Evolutionary conservation across 2,329 filamentous ascomycete genomes (phyloP), one percentile per base, ranked within the genome.

Genomic region (Penicillium sp.): DNA sequence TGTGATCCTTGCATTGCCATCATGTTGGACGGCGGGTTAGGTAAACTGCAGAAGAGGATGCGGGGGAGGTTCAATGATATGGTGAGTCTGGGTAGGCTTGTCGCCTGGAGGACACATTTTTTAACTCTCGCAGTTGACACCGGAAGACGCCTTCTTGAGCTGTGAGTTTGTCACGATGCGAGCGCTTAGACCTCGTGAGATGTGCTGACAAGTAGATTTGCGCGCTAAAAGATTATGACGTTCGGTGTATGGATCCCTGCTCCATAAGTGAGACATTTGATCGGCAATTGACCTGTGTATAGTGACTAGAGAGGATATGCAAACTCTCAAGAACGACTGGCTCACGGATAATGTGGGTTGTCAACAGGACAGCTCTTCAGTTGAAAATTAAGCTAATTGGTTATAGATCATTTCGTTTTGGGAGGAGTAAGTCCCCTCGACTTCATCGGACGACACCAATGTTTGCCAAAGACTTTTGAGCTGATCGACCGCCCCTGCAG

Each of bases 241-340:
- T 87, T 59, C 82, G 85, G 74, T 79, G 86, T 89, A 80, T 70
- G 82, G 33, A 42, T 19, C 46, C 26, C 24, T 29, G 21, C 39
- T 22, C 3, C 9, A 33, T 22, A 29, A 39, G 27, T 42, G n/a
- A 11, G 11, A 55, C 22, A 6, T 8, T 31, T 19, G 21, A 31
- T 16, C 14, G 16, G 19, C 14, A 14, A 48, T 62, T 71, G 52
- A 71, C 54, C 44, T 42, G 22, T 7, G 33, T 29, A 39, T 70
- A 93, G 91, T 98, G 65, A 96, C 90, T 50, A 86, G 88, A 72
- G 91, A 95, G 72, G 95, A 99, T 75, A 85, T 98, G 65, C 90
- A 93, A 73, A 88, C 89, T 16, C 84, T 99, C 57, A 91, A 90
- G 76, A 83, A 90, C 75, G 95, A 97, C 81, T 99, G 95, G 95